Base-by-base conservation (phyloP, 148 eudicot species). In the Spergularia bocconei region DNA sequence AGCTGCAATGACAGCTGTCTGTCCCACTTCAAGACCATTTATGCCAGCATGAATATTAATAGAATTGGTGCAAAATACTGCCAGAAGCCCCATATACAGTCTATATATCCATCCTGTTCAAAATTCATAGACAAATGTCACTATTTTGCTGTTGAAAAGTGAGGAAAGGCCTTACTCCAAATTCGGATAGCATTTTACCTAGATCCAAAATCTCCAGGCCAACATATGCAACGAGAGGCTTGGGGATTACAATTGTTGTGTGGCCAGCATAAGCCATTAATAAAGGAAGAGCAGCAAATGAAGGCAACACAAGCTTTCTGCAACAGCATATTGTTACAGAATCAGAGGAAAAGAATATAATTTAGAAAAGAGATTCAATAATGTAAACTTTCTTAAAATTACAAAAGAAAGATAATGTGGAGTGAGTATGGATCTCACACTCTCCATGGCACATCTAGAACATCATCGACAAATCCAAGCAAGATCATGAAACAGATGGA, bases 231-330 rank as follows among this genome's bases (percentile, higher is more conserved):
- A 85, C 80, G 57, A 95, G 87, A 70, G 98, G 98, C 84, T 92
- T 95, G 75, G 98, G 98, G 65, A 95, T 89, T 71, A 92, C 74
- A 63, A 92, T 90, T 50, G 93, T 88, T 75, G 98, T 95, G 82
- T 95, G 98, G 62, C 98, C 98, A 76, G 98, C 97, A 87, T 95
- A 95, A 52, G 98, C 98, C 98, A 95, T 92, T 89, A 92, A 85
- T 67, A 95, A 78, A 15, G 98, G 96, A 80, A 95, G 96, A 76
- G 98, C 92, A 66, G 97, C 93, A 79, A 95, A 81, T 73, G 96
- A 89, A 63, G 98, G 97, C 87, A 95, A 78, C 50, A 92, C 75
- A 69, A 95, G 70, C 82, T 95, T 95, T 87, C 97, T 92, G 97
- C 76, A 33, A 72, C 78, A 75, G 82, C 81, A 82, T 63, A 75